Conservation (phyloP, 495 filamentous ascomycete species). For the Neurospora sp. region DNA sequence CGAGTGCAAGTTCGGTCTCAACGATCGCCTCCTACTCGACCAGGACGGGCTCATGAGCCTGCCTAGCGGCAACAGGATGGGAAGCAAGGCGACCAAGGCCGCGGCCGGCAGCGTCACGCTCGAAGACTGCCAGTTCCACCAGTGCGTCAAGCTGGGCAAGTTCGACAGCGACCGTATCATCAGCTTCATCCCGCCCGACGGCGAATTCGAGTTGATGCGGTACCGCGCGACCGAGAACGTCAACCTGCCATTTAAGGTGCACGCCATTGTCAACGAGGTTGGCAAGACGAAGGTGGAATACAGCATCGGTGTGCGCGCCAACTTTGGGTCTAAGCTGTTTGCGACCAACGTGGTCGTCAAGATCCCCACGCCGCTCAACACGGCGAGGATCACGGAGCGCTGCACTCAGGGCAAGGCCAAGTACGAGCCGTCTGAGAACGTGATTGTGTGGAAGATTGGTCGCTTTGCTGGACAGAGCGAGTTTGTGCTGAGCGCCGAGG, state of each 20-base stretch:
- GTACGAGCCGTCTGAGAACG: conserved; percentile 96
- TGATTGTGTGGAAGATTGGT: conserved; percentile 98
- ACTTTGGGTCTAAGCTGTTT: conserved; percentile 93
- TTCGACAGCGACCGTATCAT: conserved; percentile 98
- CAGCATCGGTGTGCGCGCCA: conserved; percentile 93
- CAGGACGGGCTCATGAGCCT: conserved; percentile 55
- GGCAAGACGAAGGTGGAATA: conserved; percentile 98
- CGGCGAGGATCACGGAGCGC: conserved; percentile 86
- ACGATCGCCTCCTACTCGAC: conserved; percentile 88
- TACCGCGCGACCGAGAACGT: conserved; percentile 99
- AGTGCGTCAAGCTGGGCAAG: conserved; percentile 95
- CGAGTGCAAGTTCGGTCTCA: conserved; percentile 98
- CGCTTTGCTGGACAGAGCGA: conserved; percentile 93
- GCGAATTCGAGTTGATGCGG: conserved; percentile 98
- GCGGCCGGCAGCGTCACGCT: conserved; percentile 93
- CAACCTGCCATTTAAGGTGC: conserved; percentile 97
- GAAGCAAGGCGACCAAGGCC: conserved; percentile 83
- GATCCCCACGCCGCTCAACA: conserved; percentile 94
- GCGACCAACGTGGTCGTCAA: conserved; percentile 95
- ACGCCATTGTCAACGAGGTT: conserved; percentile 95
- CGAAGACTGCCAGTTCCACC: conserved; percentile 98
- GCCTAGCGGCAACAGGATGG: conserved; percentile 59
- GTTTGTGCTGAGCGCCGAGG: conserved; percentile 89
- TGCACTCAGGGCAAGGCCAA: conserved; percentile 94
- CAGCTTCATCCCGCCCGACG: conserved; percentile 94